A percentile compares a stretch with the other conserved stretches of the same genome.
Conservation (phyloP, 2,329 filamentous ascomycete species). For the Fusarium sp. region DNA sequence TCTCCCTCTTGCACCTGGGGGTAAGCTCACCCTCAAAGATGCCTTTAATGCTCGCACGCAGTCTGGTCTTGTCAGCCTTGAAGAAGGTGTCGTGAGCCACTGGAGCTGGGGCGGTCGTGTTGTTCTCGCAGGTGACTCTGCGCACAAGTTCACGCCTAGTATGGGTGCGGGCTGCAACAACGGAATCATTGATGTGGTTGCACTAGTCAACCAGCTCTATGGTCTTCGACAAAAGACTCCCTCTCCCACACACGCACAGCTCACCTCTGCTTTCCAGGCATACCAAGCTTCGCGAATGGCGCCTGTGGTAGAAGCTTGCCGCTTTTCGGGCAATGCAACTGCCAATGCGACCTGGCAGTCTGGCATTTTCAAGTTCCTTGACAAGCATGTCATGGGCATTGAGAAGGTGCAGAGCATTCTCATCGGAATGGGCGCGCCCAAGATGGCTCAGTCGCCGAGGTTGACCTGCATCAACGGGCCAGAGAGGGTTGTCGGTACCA, state of each 20-base stretch:
- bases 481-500: not conserved
- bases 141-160: constrained; percentile 56
- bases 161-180: constrained; percentile 53
- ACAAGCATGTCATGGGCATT: constrained; percentile 26
- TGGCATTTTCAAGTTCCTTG: constrained; percentile 26
- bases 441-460: constrained; percentile 12
- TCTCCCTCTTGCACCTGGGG: constrained; percentile 29
- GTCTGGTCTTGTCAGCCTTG: constrained; percentile 51
- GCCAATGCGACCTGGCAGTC: constrained; percentile 35
- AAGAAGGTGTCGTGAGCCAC: constrained; percentile 53
- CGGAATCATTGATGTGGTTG: constrained; percentile 51
- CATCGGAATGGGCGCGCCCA: constrained; percentile 1
- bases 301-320: constrained; percentile 19
- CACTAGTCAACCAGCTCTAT: constrained; percentile 48
- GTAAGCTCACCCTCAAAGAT: constrained; percentile 48
- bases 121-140: constrained; percentile 54
- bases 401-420: constrained; percentile 24
- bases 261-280: constrained; percentile 16
- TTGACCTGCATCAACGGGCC: constrained; percentile 16
- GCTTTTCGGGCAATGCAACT: constrained; percentile 8
- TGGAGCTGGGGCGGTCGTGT: constrained; percentile 54
- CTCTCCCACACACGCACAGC: not conserved
- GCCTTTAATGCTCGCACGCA: constrained; percentile 45
- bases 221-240: not conserved
- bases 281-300: constrained; percentile 33